Evolutionary conservation across 192 early-diverging fungal genomes (phyloP), one percentile per base, ranked within the genome.

Genomic region (Spizellomyces punctatus): DNA sequence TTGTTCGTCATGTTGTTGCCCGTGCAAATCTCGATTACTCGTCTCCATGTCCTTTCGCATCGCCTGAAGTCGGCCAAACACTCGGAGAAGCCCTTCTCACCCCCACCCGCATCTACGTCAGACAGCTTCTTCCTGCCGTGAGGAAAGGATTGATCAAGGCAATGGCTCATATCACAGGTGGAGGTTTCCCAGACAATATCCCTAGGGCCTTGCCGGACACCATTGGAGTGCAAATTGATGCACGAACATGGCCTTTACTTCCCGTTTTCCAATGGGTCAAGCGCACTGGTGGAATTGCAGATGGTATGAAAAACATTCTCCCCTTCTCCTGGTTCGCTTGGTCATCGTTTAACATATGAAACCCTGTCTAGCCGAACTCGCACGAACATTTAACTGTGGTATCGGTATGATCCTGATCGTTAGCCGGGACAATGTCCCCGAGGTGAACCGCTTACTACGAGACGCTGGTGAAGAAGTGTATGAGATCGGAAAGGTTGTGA

Each of bases 351-450:
- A 56, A 19, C n/a, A 56, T 19, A 7, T 22, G n/a, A 7, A 56
- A 56, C 54, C 54, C 14, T 57, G 67, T n/a, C 68, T 78, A 68
- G 91, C 82, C 66, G 97, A 99, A 78, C 90, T 99, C 85, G 90
- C 94, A 7, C 88, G 98, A 58, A 98, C 98, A 0, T 99, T 99
- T 86, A 99, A 99, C 90, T 98, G 96, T 78, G 98, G 98, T 69
- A 93, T 99, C 69, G 98, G 98, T 65, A 98, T 99, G 96, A 92
- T 97, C 36, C 76, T 98, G 8, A 88, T 98, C 42, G 95, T 94
- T 10, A 85, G 86, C 47, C 56, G 71, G 22, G 86, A 80, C 36
- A 72, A 93, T 71, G 89, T 88, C 41, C 80, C 66, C 45, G 82
- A 86, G 27, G 89, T 94, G 46, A 81, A 82, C 14, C 55, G 67